Evolutionary conservation across 768 basidiomycete genomes (phyloP).

Genomic region (Agaricus bisporus): DNA sequence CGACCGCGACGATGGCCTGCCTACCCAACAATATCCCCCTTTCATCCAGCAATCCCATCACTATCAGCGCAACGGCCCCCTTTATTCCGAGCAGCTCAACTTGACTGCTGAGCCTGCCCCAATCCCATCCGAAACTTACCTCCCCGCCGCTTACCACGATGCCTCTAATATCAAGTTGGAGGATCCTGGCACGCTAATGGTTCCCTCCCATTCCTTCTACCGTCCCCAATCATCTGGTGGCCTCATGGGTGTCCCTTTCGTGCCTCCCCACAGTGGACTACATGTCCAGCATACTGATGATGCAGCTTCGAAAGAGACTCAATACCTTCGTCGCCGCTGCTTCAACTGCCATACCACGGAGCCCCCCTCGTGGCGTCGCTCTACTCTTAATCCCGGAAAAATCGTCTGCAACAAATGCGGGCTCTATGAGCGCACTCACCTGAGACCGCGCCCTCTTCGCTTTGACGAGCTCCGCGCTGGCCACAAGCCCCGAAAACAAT

Average conservation of each 20-base stretch:
- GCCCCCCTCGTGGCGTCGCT: slow-evolving; percentile 83
- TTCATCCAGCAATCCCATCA: slow-evolving; percentile 38
- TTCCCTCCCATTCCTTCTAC: slow-evolving; percentile 58
- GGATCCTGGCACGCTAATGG: slow-evolving; percentile 51
- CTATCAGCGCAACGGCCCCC: slow-evolving; percentile 26
- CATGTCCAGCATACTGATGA: slow-evolving; percentile 87
- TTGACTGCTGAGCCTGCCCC: slow-evolving; percentile 21
- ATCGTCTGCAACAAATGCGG: slow-evolving; percentile 95
- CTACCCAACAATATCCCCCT: slow-evolving; percentile 33
- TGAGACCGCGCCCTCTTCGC: slow-evolving; percentile 75
- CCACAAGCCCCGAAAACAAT: slow-evolving; percentile 71
- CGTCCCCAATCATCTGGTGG: slow-evolving; percentile 26
- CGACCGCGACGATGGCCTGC: slow-evolving; percentile 47
- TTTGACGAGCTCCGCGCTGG: slow-evolving; percentile 86
- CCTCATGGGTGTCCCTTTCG: slow-evolving; percentile 29
- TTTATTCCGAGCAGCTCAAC: slow-evolving; percentile 29
- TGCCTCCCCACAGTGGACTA: slow-evolving; percentile 42
- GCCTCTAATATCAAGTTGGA: slow-evolving; percentile 58
- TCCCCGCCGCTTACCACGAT: slow-evolving; percentile 39
- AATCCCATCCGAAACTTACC: slow-evolving; percentile 29
- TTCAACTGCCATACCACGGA: slow-evolving; percentile 92
- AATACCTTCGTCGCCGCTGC: slow-evolving; percentile 82
- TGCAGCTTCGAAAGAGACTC: slow-evolving; percentile 85
- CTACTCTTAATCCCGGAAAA: slow-evolving; percentile 85
- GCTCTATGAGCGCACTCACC: slow-evolving; percentile 83